These are phyloP conservation scores for Pulveroboletus sp. DNA, from an alignment of 768 basidiomycete species.

Conservation along the genomic window DNA sequence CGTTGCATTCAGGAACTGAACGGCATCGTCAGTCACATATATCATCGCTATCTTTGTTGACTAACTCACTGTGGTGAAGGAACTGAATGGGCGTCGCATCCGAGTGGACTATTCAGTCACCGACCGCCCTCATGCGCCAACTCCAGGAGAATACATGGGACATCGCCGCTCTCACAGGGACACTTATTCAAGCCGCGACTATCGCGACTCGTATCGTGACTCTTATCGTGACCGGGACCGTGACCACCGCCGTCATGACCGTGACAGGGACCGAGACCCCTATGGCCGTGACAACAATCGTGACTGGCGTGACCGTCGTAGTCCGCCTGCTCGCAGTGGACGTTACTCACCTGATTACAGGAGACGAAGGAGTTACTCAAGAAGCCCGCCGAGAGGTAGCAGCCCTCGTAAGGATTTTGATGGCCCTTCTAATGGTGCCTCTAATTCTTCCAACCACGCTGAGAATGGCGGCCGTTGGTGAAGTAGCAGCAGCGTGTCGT, in stretches of 20 bases:
- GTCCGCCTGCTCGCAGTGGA: conserved; percentile 63
- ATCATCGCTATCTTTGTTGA: not conserved
- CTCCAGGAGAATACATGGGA: conserved; percentile 98
- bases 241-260: conserved; percentile 38
- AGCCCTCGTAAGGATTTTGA: conserved; percentile 52
- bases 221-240: conserved; percentile 47
- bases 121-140: conserved; percentile 89
- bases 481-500: conserved; percentile 31
- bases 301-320: conserved; percentile 81
- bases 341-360: conserved; percentile 78
- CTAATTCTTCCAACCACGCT: conserved; percentile 34
- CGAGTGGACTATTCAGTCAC: conserved; percentile 98
- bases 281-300: conserved; percentile 67
- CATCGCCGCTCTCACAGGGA: conserved; percentile 64
- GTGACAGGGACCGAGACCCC: conserved; percentile 54
- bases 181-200: conserved; percentile 42
- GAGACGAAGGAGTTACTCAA: conserved; percentile 72
- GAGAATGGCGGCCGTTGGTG: conserved; percentile 60
- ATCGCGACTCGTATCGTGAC: conserved; percentile 44
- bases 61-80: conserved; percentile 45
- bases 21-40: conserved; percentile 65
- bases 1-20: conserved; percentile 89
- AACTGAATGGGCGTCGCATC: conserved; percentile 92
- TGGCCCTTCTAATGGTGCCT: conserved; percentile 40
- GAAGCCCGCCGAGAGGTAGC: conserved; percentile 77